Evolutionary conservation across 2,329 filamentous ascomycete species (phyloP).

Genomic region (Grosmannia huntii): DNA sequence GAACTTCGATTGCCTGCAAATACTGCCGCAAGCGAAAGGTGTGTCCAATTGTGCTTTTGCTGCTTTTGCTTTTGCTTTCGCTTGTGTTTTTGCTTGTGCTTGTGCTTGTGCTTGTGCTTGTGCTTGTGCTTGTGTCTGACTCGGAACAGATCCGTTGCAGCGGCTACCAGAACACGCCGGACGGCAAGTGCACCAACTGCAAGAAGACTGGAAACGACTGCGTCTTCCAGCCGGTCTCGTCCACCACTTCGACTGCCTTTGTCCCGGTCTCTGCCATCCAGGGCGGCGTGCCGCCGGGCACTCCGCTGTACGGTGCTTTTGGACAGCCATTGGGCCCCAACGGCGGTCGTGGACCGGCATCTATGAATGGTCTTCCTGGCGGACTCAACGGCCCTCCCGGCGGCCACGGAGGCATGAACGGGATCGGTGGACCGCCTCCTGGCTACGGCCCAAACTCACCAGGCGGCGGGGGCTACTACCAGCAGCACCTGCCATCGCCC

Average conservation of each 20-base stretch:
- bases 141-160: constrained; percentile 43
- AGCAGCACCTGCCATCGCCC: constrained; percentile 2
- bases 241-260: constrained; percentile 39
- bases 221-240: constrained; percentile 46
- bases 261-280: constrained; percentile 45
- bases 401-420: constrained; percentile 9
- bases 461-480: constrained; percentile 6
- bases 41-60: neutral
- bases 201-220: constrained; percentile 50
- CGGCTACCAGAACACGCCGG: constrained; percentile 44
- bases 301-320: constrained; percentile 43
- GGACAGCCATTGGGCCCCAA: constrained; percentile 34
- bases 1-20: constrained; percentile 46
- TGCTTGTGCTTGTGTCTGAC: constrained; percentile 11
- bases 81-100: neutral
- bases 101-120: constrained; percentile 1
- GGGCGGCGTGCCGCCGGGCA: constrained; percentile 44
- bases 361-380: constrained; percentile 8
- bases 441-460: constrained; percentile 14
- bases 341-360: constrained; percentile 10
- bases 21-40: constrained; percentile 52
- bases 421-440: neutral
- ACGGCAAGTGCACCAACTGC: constrained; percentile 48
- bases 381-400: constrained; percentile 7
- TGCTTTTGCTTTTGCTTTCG: constrained; percentile 5